phyloP scores from a whole-genome alignment of 257 asterid species.

The Ajuga chamaepitys region DNA sequence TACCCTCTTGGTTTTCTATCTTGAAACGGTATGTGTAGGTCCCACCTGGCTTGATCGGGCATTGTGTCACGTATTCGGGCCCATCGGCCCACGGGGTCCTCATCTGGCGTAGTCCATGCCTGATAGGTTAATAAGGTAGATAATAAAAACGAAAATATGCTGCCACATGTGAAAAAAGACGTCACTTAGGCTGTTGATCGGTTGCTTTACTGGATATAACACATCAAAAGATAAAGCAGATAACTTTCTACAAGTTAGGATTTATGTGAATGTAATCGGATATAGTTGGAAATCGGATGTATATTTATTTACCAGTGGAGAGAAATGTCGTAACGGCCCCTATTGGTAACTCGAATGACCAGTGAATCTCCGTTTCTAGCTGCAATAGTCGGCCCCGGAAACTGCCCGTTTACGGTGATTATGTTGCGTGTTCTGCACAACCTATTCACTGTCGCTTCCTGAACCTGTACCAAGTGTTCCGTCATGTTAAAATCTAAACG shows the following conservation, averaged over 20 bases:
- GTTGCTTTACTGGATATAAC: no score
- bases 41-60: conserved; percentile 61
- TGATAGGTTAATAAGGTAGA: not conserved
- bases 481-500: not conserved
- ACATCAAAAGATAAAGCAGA: no score
- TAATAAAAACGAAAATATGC: not conserved
- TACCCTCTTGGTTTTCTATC: conserved; percentile 60
- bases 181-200: no score
- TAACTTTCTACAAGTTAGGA: no score
- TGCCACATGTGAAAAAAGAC: no score
- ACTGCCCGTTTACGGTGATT: conserved; percentile 60
- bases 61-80: conserved; percentile 62
- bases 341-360: conserved; percentile 43
- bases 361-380: conserved; percentile 51
- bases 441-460: conserved; percentile 37
- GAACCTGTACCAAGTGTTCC: conserved; percentile 31
- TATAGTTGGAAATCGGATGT: not conserved
- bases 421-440: conserved; percentile 46
- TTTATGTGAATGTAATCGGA: no score
- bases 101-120: conserved; percentile 72
- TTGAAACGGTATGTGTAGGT: conserved; percentile 54
- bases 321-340: conserved; percentile 46
- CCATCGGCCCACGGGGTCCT: conserved; percentile 83
- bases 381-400: conserved; percentile 62
- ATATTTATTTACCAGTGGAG: conserved; percentile 47